phyloP scores from a whole-genome alignment of 306 rosid genomes.

The Lathyrus tuberosus region DNA sequence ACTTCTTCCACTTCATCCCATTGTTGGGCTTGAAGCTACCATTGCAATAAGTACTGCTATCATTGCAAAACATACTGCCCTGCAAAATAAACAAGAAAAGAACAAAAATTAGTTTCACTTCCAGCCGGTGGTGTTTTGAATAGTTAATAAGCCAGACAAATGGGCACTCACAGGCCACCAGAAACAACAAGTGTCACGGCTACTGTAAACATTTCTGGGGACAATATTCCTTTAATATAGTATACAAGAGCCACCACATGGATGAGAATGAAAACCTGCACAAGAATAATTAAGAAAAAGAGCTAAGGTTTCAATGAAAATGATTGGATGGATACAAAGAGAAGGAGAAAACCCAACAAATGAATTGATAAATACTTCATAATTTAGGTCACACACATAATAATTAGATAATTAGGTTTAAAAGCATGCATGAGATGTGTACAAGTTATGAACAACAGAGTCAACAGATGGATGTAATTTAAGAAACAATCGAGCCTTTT shows the following conservation, averaged over 20 bases:
- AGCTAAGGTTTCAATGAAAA: slow-evolving; percentile 40
- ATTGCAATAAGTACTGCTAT: slow-evolving; percentile 83
- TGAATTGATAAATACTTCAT: slow-evolving; percentile 3
- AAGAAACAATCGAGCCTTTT: background rate
- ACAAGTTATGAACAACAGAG: slow-evolving; percentile 3
- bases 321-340: slow-evolving; percentile 15
- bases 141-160: slow-evolving; percentile 32
- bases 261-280: slow-evolving; percentile 91
- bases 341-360: slow-evolving; percentile 9
- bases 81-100: slow-evolving; percentile 52
- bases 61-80: slow-evolving; percentile 73
- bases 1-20: slow-evolving; percentile 99
- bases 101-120: slow-evolving; percentile 34
- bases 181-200: slow-evolving; percentile 86
- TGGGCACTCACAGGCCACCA: slow-evolving; percentile 77
- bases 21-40: slow-evolving; percentile 98
- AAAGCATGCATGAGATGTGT: background rate
- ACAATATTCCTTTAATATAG: slow-evolving; percentile 86
- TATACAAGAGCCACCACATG: slow-evolving; percentile 96
- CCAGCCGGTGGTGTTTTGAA: slow-evolving; percentile 33
- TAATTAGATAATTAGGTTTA: slow-evolving; percentile 18
- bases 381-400: slow-evolving; percentile 10
- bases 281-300: slow-evolving; percentile 34
- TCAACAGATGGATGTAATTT: slow-evolving; percentile 13
- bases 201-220: slow-evolving; percentile 91